Conservation (phyloP, 805 yeast genomes). For the Hermanozyma aechmeae region DNA sequence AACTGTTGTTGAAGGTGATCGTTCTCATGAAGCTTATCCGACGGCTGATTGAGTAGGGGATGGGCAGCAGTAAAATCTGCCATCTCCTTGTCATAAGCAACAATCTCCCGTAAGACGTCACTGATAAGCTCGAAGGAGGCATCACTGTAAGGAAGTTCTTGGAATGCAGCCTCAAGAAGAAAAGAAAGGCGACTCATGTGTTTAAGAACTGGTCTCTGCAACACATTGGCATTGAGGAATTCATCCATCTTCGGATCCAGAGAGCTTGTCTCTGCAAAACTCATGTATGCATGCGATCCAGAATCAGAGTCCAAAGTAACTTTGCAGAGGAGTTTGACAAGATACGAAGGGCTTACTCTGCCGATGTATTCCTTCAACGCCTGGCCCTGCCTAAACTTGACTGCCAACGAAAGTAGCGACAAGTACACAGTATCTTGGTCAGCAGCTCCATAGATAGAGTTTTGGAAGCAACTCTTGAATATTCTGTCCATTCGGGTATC, state of each 20-base stretch:
- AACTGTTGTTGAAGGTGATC: constrained; percentile 12
- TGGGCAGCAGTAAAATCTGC: constrained; percentile 9
- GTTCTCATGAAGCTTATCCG: constrained; percentile 4
- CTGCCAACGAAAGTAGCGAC: constrained; percentile 25
- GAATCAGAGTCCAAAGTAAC: too few species aligned
- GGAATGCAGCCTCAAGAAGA: constrained; percentile 29
- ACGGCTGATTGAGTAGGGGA: constrained; percentile 4
- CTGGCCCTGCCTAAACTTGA: constrained; percentile 18
- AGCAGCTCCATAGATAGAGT: constrained; percentile 13
- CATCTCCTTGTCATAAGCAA: constrained; percentile 19
- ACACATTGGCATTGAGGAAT: constrained; percentile 5
- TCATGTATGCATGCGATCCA: constrained; percentile 9
- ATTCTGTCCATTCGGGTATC: constrained; percentile 20
- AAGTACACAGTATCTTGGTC: constrained; percentile 16
- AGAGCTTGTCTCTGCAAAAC: constrained; percentile 9
- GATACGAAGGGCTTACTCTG: constrained; percentile 8
- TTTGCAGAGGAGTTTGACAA: too few species aligned
- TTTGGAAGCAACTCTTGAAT: constrained; percentile 17
- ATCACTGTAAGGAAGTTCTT: constrained; percentile 6
- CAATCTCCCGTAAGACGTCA: constrained; percentile 13
- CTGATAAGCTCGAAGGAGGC: constrained; percentile 11
- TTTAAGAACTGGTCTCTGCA: constrained; percentile 34
- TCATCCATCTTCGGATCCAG: constrained; percentile 6
- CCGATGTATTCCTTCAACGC: constrained; percentile 13
- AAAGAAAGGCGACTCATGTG: constrained; percentile 42